Evolutionary conservation across 179 eudicot species (phyloP).

Genomic region (Nepenthes alata): DNA sequence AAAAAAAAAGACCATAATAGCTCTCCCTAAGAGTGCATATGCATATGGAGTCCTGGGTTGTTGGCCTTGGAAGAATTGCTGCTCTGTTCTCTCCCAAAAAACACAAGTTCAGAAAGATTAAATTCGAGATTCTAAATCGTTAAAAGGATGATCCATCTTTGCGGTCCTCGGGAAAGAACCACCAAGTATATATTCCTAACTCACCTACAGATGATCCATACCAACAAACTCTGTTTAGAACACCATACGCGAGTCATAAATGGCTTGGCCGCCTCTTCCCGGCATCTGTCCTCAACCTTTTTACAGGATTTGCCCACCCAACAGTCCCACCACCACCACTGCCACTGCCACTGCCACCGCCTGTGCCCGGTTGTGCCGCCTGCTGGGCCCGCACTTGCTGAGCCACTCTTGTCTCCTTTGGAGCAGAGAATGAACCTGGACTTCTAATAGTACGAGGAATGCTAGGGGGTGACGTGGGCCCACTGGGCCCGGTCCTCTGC

Average conservation of each 20-base stretch:
- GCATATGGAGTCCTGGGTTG: neutral
- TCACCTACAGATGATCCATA: too few relatives aligned
- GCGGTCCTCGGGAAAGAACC: too few relatives aligned
- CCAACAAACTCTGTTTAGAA: too few relatives aligned
- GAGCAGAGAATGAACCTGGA: slow-evolving; percentile 39
- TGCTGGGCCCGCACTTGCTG: slow-evolving; percentile 28
- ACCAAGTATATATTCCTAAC: too few relatives aligned
- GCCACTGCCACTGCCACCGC: slow-evolving; percentile 19
- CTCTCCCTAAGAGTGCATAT: neutral
- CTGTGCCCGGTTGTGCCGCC: slow-evolving; percentile 34
- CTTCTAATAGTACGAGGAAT: slow-evolving; percentile 45
- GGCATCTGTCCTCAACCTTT: slow-evolving; percentile 74
- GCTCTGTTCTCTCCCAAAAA: too few relatives aligned
- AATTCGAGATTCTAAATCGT: too few relatives aligned
- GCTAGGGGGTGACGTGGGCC: slow-evolving; percentile 74
- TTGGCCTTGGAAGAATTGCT: too few relatives aligned
- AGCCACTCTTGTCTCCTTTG: slow-evolving; percentile 27
- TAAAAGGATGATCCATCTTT: too few relatives aligned
- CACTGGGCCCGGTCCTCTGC: slow-evolving; percentile 50
- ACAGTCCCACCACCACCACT: slow-evolving; percentile 43
- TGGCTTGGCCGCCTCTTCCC: slow-evolving; percentile 80
- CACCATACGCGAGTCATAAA: slow-evolving; percentile 18
- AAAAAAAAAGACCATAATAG: too few relatives aligned
- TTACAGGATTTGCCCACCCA: slow-evolving; percentile 95
- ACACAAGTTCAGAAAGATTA: too few relatives aligned